phyloP scores from a whole-genome alignment of 2,329 filamentous ascomycete genomes.

The Aspergillus ruber region DNA sequence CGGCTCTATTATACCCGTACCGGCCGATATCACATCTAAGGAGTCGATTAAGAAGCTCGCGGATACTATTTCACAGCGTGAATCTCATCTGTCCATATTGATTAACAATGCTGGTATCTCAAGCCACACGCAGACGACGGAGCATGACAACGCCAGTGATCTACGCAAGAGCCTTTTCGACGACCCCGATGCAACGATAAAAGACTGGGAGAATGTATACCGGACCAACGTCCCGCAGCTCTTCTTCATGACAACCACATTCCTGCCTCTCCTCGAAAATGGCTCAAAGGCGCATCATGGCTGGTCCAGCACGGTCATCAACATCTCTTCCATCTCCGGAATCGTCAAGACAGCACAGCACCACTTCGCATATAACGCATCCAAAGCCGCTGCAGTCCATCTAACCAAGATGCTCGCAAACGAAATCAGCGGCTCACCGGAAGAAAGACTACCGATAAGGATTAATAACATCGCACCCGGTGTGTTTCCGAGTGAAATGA shows the following conservation, averaged over 20 bases:
- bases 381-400: conserved; percentile 68
- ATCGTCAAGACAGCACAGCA: conserved; percentile 68
- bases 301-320: conserved; percentile 58
- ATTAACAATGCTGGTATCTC: conserved; percentile 65
- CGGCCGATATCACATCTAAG: conserved; percentile 60
- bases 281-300: conserved; percentile 57
- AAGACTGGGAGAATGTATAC: conserved; percentile 67
- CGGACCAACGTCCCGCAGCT: conserved; percentile 68
- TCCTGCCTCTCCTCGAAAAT: conserved; percentile 61
- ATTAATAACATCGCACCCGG: conserved; percentile 64
- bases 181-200: conserved; percentile 50
- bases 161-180: conserved; percentile 61
- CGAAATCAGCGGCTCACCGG: conserved; percentile 53
- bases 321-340: conserved; percentile 67
- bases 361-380: conserved; percentile 71
- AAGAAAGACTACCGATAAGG: conserved; percentile 45
- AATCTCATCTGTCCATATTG: conserved; percentile 62
- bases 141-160: conserved; percentile 46
- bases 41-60: conserved; percentile 53
- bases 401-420: conserved; percentile 65
- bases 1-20: conserved; percentile 54
- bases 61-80: conserved; percentile 52
- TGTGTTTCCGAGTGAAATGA: conserved; percentile 65
- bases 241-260: conserved; percentile 69
- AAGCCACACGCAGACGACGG: conserved; percentile 50